Conservation (phyloP, 2,329 filamentous ascomycete species). For the Sporothrix pallida region DNA sequence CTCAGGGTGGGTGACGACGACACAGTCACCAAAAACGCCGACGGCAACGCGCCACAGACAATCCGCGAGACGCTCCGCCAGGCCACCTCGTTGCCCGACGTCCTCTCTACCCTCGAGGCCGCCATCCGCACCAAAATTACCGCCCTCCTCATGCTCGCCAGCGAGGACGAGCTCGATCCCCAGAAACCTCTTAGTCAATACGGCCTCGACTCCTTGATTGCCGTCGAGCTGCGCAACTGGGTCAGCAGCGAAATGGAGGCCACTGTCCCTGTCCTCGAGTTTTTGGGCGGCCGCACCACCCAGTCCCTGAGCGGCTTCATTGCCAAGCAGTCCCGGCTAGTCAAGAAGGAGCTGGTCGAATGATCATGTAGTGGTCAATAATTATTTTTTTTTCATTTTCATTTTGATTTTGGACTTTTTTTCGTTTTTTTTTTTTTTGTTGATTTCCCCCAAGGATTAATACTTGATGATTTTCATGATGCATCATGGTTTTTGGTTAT, state of each 20-base stretch:
- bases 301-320: slow-evolving; percentile 34
- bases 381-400: not conserved
- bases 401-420: not conserved
- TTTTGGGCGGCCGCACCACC: slow-evolving; percentile 35
- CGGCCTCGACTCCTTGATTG: slow-evolving; percentile 38
- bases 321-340: slow-evolving; percentile 35
- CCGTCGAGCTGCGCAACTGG: slow-evolving; percentile 39
- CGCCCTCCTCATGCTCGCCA: slow-evolving; percentile 33
- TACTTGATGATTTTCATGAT: too few relatives aligned
- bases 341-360: slow-evolving; percentile 34
- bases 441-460: too few relatives aligned
- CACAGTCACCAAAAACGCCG: not conserved
- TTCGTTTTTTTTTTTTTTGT: not conserved
- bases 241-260: slow-evolving; percentile 38
- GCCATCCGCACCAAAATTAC: slow-evolving; percentile 35
- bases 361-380: not conserved
- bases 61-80: slow-evolving; percentile 34
- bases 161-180: slow-evolving; percentile 35
- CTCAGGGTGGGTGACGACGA: not conserved
- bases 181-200: slow-evolving; percentile 35
- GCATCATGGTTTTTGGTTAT: too few relatives aligned
- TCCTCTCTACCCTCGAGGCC: slow-evolving; percentile 26
- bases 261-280: slow-evolving; percentile 38
- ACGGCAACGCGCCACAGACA: slow-evolving; percentile 9
- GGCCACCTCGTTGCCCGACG: slow-evolving; percentile 25